A percentile compares a stretch with the other conserved stretches of the same genome.
phyloP scores from a whole-genome alignment of 495 filamentous ascomycete genomes.

The Hyaloscypha bicolor region DNA sequence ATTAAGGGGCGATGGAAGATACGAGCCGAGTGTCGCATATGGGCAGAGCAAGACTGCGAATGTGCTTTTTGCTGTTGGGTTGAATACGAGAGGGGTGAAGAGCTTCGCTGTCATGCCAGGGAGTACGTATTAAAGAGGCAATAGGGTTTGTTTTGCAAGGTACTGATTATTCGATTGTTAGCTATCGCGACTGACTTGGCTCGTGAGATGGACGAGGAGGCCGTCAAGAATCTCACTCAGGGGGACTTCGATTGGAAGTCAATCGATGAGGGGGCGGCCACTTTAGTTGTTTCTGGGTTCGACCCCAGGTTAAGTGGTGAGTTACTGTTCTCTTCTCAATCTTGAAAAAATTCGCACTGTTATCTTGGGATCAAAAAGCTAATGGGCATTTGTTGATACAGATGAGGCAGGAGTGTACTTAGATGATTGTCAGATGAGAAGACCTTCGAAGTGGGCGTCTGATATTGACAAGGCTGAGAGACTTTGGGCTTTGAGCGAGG shows the following conservation, averaged over 20 bases:
- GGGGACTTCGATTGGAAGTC: constrained; percentile 8
- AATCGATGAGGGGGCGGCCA: constrained; percentile 26
- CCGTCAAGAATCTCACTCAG: neutral
- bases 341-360: neutral
- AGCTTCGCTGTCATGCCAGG: constrained; percentile 28
- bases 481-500: constrained; percentile 53
- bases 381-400: constrained; percentile 4
- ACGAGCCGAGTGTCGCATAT: constrained; percentile 44
- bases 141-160: neutral
- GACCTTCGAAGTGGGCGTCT: constrained; percentile 22
- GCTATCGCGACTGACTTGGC: constrained; percentile 22
- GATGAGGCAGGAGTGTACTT: constrained; percentile 20
- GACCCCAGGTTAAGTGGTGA: constrained; percentile 22
- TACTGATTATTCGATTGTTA: neutral
- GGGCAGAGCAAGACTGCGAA: constrained; percentile 62
- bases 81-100: constrained; percentile 14
- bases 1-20: constrained; percentile 17
- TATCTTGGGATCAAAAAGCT: no score
- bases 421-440: constrained; percentile 22
- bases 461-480: constrained; percentile 39
- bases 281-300: constrained; percentile 26
- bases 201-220: constrained; percentile 12
- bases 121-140: constrained; percentile 13
- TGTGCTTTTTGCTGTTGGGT: constrained; percentile 48
- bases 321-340: neutral